Percentiles rank a stretch among this genome's conserved stretches.
Evolutionary conservation across 2,329 filamentous ascomycete species (phyloP).

Genomic region (Claviceps humidiphila): DNA sequence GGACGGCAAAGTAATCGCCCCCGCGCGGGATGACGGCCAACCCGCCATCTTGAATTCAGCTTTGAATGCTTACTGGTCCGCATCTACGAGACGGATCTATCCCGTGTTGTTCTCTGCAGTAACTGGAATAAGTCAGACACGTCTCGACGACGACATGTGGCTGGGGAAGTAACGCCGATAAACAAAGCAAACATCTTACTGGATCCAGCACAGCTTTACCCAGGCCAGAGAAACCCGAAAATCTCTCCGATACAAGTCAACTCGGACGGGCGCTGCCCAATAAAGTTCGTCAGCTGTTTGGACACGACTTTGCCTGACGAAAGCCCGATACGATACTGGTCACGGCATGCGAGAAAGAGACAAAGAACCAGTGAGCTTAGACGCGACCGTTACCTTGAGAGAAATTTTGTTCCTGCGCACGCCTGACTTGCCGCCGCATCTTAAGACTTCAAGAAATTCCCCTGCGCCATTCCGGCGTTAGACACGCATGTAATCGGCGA

Average conservation of each 20-base stretch:
- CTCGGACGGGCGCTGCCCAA: neutral
- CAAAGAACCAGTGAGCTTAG: neutral
- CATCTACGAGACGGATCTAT: neutral
- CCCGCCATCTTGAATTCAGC: too few species aligned
- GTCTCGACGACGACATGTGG: neutral
- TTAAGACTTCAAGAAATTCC: too few species aligned
- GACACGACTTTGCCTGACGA: neutral
- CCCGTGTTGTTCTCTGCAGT: neutral
- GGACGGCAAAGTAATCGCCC: too few species aligned
- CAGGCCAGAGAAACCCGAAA: neutral
- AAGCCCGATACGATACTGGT: neutral
- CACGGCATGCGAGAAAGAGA: neutral
- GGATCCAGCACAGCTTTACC: neutral
- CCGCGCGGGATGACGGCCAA: too few species aligned
- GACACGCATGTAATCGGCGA: too few species aligned
- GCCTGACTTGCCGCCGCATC: neutral
- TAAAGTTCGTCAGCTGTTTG: neutral
- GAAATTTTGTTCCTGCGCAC: neutral
- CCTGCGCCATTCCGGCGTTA: too few species aligned
- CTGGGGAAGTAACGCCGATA: conserved; percentile 3
- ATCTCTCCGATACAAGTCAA: neutral
- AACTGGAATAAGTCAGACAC: neutral
- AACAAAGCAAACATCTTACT: neutral
- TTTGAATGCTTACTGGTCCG: too few species aligned
- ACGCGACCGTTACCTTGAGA: neutral